Conservation (phyloP, 306 rosid genomes). For the Cicer cuneatum region DNA sequence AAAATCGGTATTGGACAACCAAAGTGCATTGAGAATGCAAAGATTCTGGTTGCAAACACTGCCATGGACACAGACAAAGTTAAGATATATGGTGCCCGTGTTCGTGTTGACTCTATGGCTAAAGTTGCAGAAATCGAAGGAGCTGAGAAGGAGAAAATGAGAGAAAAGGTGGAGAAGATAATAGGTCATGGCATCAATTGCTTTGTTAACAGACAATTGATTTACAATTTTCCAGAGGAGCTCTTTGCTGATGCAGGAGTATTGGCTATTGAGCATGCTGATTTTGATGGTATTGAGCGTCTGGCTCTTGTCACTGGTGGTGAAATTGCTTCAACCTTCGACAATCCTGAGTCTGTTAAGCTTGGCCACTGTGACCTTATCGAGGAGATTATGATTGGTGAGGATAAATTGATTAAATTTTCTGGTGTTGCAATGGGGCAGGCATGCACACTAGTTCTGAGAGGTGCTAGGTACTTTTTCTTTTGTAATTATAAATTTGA, state of each 20-base stretch:
- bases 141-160: constrained; percentile 96
- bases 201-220: constrained; percentile 92
- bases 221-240: constrained; percentile 97
- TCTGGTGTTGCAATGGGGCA: constrained; percentile 98
- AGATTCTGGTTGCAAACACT: constrained; percentile 88
- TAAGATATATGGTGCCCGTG: constrained; percentile 92
- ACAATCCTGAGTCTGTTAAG: constrained; percentile 94
- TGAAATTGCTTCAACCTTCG: constrained; percentile 96
- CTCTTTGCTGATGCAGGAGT: constrained; percentile 98
- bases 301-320: constrained; percentile 96
- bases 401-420: constrained; percentile 91
- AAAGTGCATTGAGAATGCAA: constrained; percentile 87
- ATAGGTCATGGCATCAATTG: constrained; percentile 94
- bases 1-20: constrained; percentile 98
- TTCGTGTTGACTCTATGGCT: constrained; percentile 95
- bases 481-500: not conserved
- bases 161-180: constrained; percentile 95
- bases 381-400: constrained; percentile 98
- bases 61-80: constrained; percentile 98
- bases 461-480: constrained; percentile 88
- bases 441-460: constrained; percentile 93
- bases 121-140: constrained; percentile 95
- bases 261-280: constrained; percentile 98
- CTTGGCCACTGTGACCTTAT: constrained; percentile 91
- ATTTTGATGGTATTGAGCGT: constrained; percentile 98